These are phyloP conservation scores for Teratosphaeria viscida DNA, from an alignment of 2,329 filamentous ascomycete species.

Conservation along the genomic window DNA sequence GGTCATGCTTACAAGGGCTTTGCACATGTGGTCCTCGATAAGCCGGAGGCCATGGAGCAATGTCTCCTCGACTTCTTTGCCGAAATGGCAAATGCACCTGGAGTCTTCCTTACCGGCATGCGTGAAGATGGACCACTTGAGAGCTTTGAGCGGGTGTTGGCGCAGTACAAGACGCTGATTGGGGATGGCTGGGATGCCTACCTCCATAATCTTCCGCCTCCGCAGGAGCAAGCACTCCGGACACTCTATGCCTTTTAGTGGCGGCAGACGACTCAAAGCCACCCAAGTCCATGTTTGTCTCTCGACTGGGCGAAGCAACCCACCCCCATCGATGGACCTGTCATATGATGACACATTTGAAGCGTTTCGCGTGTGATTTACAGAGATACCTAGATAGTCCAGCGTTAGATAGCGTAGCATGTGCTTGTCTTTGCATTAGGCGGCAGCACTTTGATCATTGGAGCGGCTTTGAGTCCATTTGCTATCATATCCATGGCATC, in stretches of 20 bases:
- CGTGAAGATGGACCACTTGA: conserved; percentile 51
- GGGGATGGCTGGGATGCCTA: conserved; percentile 42
- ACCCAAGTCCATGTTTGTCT: background rate
- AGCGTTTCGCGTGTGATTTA: conserved; percentile 1
- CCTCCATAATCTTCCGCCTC: conserved; percentile 35
- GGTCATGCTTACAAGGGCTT: conserved; percentile 88
- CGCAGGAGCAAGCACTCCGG: conserved; percentile 34
- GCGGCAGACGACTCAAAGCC: conserved; percentile 6
- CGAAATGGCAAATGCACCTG: conserved; percentile 63
- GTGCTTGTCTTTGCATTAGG: conserved; percentile 23
- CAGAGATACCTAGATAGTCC: conserved; percentile 17
- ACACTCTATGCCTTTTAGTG: conserved; percentile 32
- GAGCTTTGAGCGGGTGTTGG: conserved; percentile 56
- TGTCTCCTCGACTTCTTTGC: conserved; percentile 72
- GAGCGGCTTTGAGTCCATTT: background rate
- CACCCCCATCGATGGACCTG: background rate
- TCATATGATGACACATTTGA: background rate
- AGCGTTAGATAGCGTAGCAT: conserved; percentile 26
- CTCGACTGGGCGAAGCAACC: background rate
- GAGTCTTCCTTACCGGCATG: conserved; percentile 49
- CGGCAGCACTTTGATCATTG: conserved; percentile 17
- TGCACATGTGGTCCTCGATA: conserved; percentile 69
- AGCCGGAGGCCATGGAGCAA: conserved; percentile 86
- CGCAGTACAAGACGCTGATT: conserved; percentile 45
- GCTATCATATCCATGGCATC: background rate